Percentiles rank a stretch among this genome's conserved stretches.
These are phyloP conservation scores for Pichia nakasei DNA, from an alignment of 805 yeast species.

Conservation along the genomic window DNA sequence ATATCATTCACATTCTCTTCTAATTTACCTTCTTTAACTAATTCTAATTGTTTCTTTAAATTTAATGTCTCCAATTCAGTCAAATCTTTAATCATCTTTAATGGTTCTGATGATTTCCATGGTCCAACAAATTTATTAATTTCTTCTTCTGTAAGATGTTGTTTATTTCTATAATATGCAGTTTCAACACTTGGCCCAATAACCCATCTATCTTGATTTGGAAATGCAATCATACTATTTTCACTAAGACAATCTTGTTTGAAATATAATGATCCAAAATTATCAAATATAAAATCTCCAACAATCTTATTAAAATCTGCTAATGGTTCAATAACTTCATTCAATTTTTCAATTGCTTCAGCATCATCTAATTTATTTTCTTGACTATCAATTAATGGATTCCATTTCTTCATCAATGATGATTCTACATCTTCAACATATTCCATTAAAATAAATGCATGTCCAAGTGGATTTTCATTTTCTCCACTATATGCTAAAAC, in stretches of 20 bases:
- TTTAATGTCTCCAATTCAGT: constrained; percentile 61
- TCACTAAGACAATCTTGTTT: constrained; percentile 48
- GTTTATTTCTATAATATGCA: constrained; percentile 63
- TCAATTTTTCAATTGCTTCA: constrained; percentile 39
- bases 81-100: constrained; percentile 53
- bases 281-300: constrained; percentile 47
- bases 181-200: constrained; percentile 87
- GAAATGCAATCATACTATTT: constrained; percentile 33
- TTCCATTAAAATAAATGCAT: constrained; percentile 80
- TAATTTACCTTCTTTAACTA: constrained; percentile 42
- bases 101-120: constrained; percentile 52
- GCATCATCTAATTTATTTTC: constrained; percentile 43
- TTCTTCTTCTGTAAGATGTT: constrained; percentile 40
- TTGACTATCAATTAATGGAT: constrained; percentile 50
- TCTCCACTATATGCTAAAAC: constrained; percentile 60
- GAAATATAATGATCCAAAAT: constrained; percentile 79
- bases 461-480: constrained; percentile 50
- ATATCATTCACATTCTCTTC: constrained; percentile 34
- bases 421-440: constrained; percentile 60
- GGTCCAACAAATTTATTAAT: constrained; percentile 63
- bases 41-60: constrained; percentile 42
- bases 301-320: constrained; percentile 36
- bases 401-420: constrained; percentile 77
- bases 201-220: constrained; percentile 75
- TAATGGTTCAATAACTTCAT: constrained; percentile 61